These are phyloP conservation scores for Pleurotus giganteus DNA, from an alignment of 768 basidiomycete species.

Conservation along the genomic window DNA sequence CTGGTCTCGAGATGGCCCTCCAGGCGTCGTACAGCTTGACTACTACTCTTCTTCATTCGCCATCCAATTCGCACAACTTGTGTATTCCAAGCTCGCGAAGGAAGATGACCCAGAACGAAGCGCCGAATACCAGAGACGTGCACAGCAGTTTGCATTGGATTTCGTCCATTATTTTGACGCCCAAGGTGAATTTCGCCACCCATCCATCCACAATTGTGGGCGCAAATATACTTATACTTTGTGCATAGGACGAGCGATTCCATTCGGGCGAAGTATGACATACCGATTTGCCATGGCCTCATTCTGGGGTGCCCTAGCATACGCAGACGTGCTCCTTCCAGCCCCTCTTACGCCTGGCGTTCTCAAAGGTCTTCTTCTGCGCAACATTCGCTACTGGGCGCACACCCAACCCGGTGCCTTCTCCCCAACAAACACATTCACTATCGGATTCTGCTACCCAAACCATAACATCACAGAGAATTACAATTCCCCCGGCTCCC, in stretches of 20 bases:
- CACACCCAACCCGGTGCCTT: constrained; percentile 57
- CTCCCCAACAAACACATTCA: constrained; percentile 63
- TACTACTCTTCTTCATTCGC: constrained; percentile 81
- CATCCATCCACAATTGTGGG: neutral
- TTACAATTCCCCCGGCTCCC: constrained; percentile 77
- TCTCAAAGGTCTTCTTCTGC: constrained; percentile 69
- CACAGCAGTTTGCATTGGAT: constrained; percentile 60
- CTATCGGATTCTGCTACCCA: constrained; percentile 68
- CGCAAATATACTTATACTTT: neutral
- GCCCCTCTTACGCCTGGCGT: constrained; percentile 74
- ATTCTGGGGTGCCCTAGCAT: constrained; percentile 74
- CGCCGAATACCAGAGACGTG: constrained; percentile 63
- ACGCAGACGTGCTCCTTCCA: constrained; percentile 66
- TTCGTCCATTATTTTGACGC: constrained; percentile 76
- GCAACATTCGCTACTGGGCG: constrained; percentile 73
- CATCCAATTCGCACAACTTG: constrained; percentile 72
- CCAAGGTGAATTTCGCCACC: constrained; percentile 41
- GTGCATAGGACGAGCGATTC: constrained; percentile 60
- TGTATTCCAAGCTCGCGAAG: constrained; percentile 65
- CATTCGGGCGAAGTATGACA: constrained; percentile 74
- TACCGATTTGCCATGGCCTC: constrained; percentile 83
- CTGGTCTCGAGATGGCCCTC: constrained; percentile 78
- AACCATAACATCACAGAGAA: constrained; percentile 77
- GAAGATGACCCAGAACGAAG: constrained; percentile 62
- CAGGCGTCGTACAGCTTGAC: constrained; percentile 75